Percentiles rank a stretch among this genome's conserved stretches.
Evolutionary conservation across 805 yeast genomes (phyloP).

Genomic region (Candida berthetii): DNA sequence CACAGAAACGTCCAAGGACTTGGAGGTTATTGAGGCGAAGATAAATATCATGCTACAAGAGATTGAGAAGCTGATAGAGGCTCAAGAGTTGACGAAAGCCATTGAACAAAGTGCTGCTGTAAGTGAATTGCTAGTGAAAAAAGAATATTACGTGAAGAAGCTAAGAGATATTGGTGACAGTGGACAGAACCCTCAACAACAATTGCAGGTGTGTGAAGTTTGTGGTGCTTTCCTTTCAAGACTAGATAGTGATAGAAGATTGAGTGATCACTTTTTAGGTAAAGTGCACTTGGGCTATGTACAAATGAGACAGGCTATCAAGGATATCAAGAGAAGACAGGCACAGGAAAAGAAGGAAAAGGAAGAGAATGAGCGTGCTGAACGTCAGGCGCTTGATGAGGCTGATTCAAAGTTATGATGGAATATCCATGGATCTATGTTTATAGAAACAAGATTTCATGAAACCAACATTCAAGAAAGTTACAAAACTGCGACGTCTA

Average conservation of each 20-base stretch:
- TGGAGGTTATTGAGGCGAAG: slow-evolving; percentile 55
- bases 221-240: slow-evolving; percentile 89
- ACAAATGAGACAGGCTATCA: slow-evolving; percentile 49
- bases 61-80: slow-evolving; percentile 42
- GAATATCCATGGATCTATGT: too few relatives aligned
- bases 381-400: too few relatives aligned
- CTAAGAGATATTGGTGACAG: slow-evolving; percentile 61
- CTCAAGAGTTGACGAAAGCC: slow-evolving; percentile 45
- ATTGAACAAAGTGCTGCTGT: slow-evolving; percentile 41
- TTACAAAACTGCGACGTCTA: too few relatives aligned
- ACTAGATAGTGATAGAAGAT: slow-evolving; percentile 78
- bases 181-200: slow-evolving; percentile 85
- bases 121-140: slow-evolving; percentile 36
- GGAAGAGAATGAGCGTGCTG: too few relatives aligned
- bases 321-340: slow-evolving; percentile 13
- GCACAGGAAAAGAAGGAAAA: too few relatives aligned
- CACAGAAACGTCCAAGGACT: slow-evolving; percentile 43
- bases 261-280: slow-evolving; percentile 88
- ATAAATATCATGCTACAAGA: slow-evolving; percentile 68
- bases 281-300: slow-evolving; percentile 82
- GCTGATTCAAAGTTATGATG: too few relatives aligned
- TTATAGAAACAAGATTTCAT: too few relatives aligned
- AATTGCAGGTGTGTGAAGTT: slow-evolving; percentile 80
- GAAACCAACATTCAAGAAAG: too few relatives aligned
- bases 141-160: slow-evolving; percentile 47